These are phyloP conservation scores for Globisporangium mamillatum DNA, from an alignment of 352 stramenopile species.

Conservation along the genomic window DNA sequence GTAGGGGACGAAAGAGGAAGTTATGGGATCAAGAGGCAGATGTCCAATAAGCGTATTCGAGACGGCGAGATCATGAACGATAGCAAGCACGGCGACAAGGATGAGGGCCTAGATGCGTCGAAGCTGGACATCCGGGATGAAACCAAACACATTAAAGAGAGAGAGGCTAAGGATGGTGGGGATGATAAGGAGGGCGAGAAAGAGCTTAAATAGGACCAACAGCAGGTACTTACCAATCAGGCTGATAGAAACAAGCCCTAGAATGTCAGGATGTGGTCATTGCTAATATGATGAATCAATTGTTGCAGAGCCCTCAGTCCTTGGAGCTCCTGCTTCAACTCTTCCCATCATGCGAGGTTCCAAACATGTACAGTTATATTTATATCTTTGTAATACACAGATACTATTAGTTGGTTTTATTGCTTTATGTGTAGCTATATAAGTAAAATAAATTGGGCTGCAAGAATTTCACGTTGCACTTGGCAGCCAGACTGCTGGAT, in stretches of 20 bases:
- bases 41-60: conserved; percentile 5
- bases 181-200: neutral
- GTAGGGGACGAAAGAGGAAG: neutral
- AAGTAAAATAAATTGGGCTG: no score
- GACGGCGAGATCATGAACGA: neutral
- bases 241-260: neutral
- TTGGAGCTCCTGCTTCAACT: neutral
- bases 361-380: neutral
- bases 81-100: neutral
- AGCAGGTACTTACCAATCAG: neutral
- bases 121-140: neutral
- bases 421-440: no score
- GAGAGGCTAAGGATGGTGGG: neutral
- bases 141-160: neutral
- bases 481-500: neutral
- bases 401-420: no score
- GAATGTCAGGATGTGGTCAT: neutral
- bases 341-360: neutral
- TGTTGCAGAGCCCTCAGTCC: neutral
- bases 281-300: neutral
- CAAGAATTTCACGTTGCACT: neutral
- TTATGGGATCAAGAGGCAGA: neutral
- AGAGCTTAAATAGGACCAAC: conserved; percentile 9
- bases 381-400: neutral
- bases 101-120: neutral